phyloP scores from a whole-genome alignment of 192 early-diverging fungal species.

The Backusella australiensis region DNA sequence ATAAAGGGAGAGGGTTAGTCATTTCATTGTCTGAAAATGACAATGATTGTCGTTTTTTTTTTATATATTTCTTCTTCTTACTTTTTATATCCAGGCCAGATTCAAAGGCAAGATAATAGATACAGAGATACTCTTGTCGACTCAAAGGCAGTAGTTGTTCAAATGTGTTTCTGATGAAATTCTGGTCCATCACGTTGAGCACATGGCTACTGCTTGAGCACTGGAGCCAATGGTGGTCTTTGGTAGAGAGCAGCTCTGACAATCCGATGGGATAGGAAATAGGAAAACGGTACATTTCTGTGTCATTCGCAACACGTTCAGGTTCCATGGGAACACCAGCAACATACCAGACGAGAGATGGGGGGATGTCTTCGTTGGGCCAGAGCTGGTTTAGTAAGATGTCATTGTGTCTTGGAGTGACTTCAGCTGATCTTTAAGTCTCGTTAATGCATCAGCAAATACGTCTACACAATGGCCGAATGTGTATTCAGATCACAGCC shows the following conservation, averaged over 20 bases:
- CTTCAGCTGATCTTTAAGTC: background rate
- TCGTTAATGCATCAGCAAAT: constrained; percentile 41
- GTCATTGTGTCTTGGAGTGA: constrained; percentile 22
- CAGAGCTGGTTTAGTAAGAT: constrained; percentile 19
- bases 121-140: constrained; percentile 29
- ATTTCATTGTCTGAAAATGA: background rate
- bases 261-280: constrained; percentile 32
- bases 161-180: constrained; percentile 43
- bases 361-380: constrained; percentile 9
- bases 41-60: background rate
- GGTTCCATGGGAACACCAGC: constrained; percentile 35
- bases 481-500: constrained; percentile 54
- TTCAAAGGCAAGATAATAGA: constrained; percentile 47
- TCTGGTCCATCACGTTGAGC: constrained; percentile 18
- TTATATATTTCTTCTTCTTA: constrained; percentile 1
- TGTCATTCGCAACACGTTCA: constrained; percentile 15
- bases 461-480: constrained; percentile 44
- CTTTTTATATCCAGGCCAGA: constrained; percentile 32
- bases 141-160: constrained; percentile 40
- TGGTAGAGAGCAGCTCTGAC: constrained; percentile 34
- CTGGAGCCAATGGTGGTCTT: constrained; percentile 30
- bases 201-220: constrained; percentile 12
- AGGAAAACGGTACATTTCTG: constrained; percentile 30
- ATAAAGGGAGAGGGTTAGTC: background rate
- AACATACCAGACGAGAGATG: constrained; percentile 19